Evolutionary conservation across 768 basidiomycete species (phyloP).

Genomic region (Tulasnella calospora): DNA sequence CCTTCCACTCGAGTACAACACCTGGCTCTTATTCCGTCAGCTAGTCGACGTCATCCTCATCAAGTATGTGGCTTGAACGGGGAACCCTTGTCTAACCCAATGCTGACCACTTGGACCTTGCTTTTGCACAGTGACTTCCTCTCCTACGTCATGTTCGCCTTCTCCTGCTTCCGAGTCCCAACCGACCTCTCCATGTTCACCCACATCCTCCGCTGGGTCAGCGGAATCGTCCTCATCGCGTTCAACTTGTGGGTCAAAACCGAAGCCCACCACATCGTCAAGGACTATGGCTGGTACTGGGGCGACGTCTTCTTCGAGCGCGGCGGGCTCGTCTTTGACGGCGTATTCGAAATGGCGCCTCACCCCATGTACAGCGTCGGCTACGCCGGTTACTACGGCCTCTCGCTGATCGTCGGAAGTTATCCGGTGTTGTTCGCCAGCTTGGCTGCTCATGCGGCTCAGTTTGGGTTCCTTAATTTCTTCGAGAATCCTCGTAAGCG

Average conservation of each 20-base stretch:
- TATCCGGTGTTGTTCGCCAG: conserved; percentile 89
- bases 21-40: conserved; percentile 94
- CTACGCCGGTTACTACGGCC: conserved; percentile 95
- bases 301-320: conserved; percentile 89
- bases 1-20: conserved; percentile 88
- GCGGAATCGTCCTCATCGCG: conserved; percentile 74
- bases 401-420: conserved; percentile 84
- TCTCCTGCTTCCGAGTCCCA: conserved; percentile 86
- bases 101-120: not conserved
- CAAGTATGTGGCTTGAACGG: conserved; percentile 56
- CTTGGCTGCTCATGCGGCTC: conserved; percentile 89
- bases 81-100: not conserved
- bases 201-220: conserved; percentile 85
- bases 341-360: conserved; percentile 90
- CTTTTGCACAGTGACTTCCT: conserved; percentile 69
- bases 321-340: conserved; percentile 92
- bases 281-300: conserved; percentile 99
- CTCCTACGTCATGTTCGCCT: conserved; percentile 91
- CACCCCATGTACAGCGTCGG: conserved; percentile 96
- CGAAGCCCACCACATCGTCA: conserved; percentile 95
- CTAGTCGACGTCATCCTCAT: conserved; percentile 93
- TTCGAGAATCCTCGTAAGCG: conserved; percentile 94
- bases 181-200: conserved; percentile 63
- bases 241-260: conserved; percentile 99
- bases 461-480: conserved; percentile 91